phyloP scores from a whole-genome alignment of 208 protist genomes.

The Trypanosoma boissoni region DNA sequence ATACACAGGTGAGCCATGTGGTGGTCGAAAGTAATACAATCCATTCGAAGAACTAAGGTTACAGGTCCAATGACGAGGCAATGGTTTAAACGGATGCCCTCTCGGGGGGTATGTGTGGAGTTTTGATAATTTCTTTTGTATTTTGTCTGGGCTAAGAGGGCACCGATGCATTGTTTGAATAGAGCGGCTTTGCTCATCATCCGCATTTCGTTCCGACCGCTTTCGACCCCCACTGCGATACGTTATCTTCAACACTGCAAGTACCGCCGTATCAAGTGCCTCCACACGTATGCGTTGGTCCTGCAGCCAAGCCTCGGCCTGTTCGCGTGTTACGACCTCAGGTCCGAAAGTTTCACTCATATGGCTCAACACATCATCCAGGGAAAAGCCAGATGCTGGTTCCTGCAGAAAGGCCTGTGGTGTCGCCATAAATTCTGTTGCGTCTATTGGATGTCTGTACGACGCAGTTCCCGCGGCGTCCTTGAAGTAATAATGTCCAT shows the following conservation, averaged over 20 bases:
- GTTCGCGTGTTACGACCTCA: conserved; percentile 19
- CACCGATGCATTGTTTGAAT: not conserved
- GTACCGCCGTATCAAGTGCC: conserved; percentile 56
- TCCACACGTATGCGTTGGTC: conserved; percentile 67
- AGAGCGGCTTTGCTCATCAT: too few species aligned
- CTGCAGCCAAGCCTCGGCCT: conserved; percentile 43
- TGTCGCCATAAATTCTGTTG: conserved; percentile 56
- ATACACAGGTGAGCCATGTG: conserved; percentile 16
- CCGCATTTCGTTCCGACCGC: too few species aligned
- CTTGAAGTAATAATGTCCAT: conserved; percentile 80
- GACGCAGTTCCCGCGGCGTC: conserved; percentile 28
- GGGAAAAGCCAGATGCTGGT: conserved; percentile 15
- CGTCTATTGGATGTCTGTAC: conserved; percentile 64
- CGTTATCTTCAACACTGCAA: conserved; percentile 43
- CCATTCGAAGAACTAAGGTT: conserved; percentile 28
- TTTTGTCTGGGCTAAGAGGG: not conserved
- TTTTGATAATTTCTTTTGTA: conserved; percentile 14
- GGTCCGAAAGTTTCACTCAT: conserved; percentile 22
- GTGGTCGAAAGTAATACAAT: conserved; percentile 29
- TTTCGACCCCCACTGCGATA: conserved; percentile 38
- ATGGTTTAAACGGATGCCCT: conserved; percentile 23
- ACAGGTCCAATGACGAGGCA: conserved; percentile 22
- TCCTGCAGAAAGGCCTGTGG: conserved; percentile 74
- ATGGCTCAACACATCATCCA: conserved; percentile 30
- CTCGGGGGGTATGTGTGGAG: conserved; percentile 15